Conservation (phyloP, 164 flowering plant species). For the Cinnamomum micranthum region DNA sequence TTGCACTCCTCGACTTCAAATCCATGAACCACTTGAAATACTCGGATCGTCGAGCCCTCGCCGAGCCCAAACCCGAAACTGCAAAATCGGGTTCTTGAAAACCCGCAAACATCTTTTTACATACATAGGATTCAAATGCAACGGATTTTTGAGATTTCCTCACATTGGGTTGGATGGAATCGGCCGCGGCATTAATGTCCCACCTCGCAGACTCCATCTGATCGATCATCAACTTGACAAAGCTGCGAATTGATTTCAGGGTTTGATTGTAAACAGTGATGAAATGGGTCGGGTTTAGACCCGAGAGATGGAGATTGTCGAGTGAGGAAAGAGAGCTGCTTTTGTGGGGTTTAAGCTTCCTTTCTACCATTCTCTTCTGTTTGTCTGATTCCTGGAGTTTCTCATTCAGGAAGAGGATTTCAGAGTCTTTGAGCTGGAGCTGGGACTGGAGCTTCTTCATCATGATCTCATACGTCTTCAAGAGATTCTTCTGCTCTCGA, state of each 20-base stretch:
- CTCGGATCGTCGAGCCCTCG: constrained; percentile 7
- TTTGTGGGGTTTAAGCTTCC: constrained; percentile 34
- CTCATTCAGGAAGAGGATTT: constrained; percentile 27
- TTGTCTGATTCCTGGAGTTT: constrained; percentile 30
- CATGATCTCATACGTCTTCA: constrained; percentile 72
- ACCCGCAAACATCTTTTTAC: constrained; percentile 55
- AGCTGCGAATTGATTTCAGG: constrained; percentile 48
- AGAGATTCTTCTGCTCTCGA: constrained; percentile 74
- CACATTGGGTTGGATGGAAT: constrained; percentile 34
- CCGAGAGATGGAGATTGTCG: constrained; percentile 37
- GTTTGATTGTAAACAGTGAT: constrained; percentile 41
- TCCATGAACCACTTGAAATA: constrained; percentile 43
- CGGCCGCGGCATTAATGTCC: constrained; percentile 61
- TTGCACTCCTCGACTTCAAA: constrained; percentile 36
- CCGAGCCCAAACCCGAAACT: constrained; percentile 12
- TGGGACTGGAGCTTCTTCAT: constrained; percentile 54
- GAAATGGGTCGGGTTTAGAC: constrained; percentile 49
- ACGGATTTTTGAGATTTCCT: constrained; percentile 41
- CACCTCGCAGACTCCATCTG: constrained; percentile 74
- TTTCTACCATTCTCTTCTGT: constrained; percentile 44
- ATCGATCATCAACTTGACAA: constrained; percentile 53
- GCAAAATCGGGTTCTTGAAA: constrained; percentile 46
- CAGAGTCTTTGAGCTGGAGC: constrained; percentile 35
- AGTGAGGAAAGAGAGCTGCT: constrained; percentile 38
- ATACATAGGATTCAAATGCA: constrained; percentile 65